Evolutionary conservation across 1,139 yeast genomes (phyloP), one percentile per base, ranked within the genome.

Genomic region (Hyphopichia khmerensis): DNA sequence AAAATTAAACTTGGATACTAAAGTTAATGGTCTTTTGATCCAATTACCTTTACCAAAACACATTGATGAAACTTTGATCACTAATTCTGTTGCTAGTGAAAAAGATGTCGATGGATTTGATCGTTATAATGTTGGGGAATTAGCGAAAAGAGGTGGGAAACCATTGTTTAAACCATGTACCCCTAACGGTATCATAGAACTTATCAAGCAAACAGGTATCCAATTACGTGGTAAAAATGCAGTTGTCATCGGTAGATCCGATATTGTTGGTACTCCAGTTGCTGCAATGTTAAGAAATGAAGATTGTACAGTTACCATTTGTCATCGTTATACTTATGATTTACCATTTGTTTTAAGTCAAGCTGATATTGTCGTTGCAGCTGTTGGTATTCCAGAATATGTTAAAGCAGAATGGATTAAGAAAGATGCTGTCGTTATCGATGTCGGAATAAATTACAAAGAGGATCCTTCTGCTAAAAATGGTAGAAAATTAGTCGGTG

Each of bases 21-120:
- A 77, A 29, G 82, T 85, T 24, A 83, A 86, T 56, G 95, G 93
- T 16, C 63, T 86, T 24, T 68, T 86, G 53, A 78, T 86, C 45
- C 95, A 86, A 62, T 69, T 86, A 45, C 95, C 95, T 2, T 66
- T 86, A 47, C 95, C 95, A 38, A 62, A 70, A 41, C 90, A 84
- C 57, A 67, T 86, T 42, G 78, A 85, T 56, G 91, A 85, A 64
- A 79, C 86, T 21, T 59, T 65, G 39, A 72, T 86, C 43, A 85
- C 95, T 29, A 83, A 84, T 59, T 69, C 86, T 2, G 93, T 86
- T 13, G 66, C 72, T 14, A 79, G 80, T 36, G 81, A 75, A 40
- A 86, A 86, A 58, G 95, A 86, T 56, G 91, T 86, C 29, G 95
- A 86, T 64, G 95, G 95, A 1, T 84, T 86, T 55, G 86, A 83